phyloP scores from a whole-genome alignment of 2,329 filamentous ascomycete species.

The Didymella keratinophila region DNA sequence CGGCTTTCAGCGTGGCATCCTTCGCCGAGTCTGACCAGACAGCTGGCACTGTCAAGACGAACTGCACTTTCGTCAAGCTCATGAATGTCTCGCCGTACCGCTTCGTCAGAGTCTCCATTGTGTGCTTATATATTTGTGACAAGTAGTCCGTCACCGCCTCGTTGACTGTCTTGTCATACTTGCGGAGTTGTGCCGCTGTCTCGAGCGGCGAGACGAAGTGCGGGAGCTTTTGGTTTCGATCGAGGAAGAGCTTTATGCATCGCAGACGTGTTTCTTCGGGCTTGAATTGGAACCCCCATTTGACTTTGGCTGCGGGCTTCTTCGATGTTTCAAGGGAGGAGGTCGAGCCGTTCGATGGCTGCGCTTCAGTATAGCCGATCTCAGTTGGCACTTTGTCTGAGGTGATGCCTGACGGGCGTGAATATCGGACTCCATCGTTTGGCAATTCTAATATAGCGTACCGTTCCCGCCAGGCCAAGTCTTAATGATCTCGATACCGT shows the following conservation, averaged over 20 bases:
- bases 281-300: constrained; percentile 86
- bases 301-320: constrained; percentile 50
- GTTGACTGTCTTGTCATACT: constrained; percentile 77
- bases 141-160: constrained; percentile 83
- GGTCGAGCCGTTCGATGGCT: constrained; percentile 22
- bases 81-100: constrained; percentile 82
- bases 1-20: constrained; percentile 79
- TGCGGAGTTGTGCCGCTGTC: constrained; percentile 77
- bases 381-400: constrained; percentile 87
- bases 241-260: constrained; percentile 85
- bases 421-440: constrained; percentile 15
- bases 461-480: constrained; percentile 82
- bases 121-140: constrained; percentile 77
- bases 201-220: constrained; percentile 82
- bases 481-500: constrained; percentile 85
- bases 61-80: constrained; percentile 76
- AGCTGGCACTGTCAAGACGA: constrained; percentile 77
- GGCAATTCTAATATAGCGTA: constrained; percentile 13
- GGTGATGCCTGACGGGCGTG: constrained; percentile 64
- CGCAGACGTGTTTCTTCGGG: constrained; percentile 78
- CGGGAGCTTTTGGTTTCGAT: constrained; percentile 79
- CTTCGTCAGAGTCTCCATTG: constrained; percentile 77
- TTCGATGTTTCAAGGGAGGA: constrained; percentile 30
- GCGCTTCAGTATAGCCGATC: constrained; percentile 62
- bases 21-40: constrained; percentile 89